Conservation (phyloP, 2,329 filamentous ascomycete genomes). For the Xylariales sp. region DNA sequence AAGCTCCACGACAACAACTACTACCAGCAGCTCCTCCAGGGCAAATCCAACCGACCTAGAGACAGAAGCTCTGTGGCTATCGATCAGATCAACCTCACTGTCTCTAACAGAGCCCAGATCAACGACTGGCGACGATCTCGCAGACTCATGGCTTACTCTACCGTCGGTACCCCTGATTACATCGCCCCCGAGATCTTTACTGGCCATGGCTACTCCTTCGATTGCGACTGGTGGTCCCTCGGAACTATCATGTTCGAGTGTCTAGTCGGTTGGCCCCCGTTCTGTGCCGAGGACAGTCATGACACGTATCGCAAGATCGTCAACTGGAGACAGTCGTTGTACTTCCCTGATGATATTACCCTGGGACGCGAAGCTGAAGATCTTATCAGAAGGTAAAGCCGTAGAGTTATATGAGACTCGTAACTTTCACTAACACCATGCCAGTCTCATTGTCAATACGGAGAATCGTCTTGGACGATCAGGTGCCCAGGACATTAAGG, state of each 20-base stretch:
- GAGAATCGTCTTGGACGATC: constrained; percentile 85
- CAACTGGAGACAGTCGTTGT: constrained; percentile 92
- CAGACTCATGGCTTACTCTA: constrained; percentile 94
- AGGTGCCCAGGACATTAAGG: constrained; percentile 88
- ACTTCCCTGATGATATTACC: constrained; percentile 93
- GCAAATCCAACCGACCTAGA: constrained; percentile 64
- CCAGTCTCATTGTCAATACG: constrained; percentile 86
- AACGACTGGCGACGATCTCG: constrained; percentile 98
- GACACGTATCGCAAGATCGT: constrained; percentile 99
- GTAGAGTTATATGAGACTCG: not conserved
- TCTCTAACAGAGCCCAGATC: constrained; percentile 95
- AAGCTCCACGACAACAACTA: constrained; percentile 97
- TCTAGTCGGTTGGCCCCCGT: constrained; percentile 95
- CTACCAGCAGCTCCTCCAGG: constrained; percentile 92
- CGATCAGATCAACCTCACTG: constrained; percentile 96
- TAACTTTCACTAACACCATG: constrained; percentile 7
- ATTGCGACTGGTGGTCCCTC: constrained; percentile 99
- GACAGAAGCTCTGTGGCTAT: constrained; percentile 93
- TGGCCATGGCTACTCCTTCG: constrained; percentile 90
- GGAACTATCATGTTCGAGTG: constrained; percentile 99
- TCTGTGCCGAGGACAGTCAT: constrained; percentile 95
- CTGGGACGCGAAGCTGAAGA: constrained; percentile 86
- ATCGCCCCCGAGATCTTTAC: constrained; percentile 98
- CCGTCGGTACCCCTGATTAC: constrained; percentile 96
- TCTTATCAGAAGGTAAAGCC: constrained; percentile 76